These are phyloP conservation scores for Phytophthora sansomeana DNA, from an alignment of 352 stramenopile species.

Conservation along the genomic window DNA sequence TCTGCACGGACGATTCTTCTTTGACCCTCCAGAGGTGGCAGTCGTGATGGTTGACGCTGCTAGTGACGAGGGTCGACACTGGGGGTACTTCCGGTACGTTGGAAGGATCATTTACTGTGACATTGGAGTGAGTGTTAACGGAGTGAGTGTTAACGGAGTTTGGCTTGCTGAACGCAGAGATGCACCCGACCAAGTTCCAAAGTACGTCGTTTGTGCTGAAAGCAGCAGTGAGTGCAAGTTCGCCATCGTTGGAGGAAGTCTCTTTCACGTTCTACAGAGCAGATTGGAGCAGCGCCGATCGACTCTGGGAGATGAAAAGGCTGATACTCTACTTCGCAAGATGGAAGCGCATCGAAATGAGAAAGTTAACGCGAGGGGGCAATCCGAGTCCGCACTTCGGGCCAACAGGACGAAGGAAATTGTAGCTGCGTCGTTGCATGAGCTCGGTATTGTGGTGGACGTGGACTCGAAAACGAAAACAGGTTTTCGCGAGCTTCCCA, in stretches of 20 bases:
- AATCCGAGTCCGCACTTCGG: slow-evolving; percentile 26
- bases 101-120: neutral
- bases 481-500: slow-evolving; percentile 63
- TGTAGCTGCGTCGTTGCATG: slow-evolving; percentile 47
- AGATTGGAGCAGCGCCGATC: slow-evolving; percentile 21
- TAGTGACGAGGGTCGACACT: slow-evolving; percentile 41
- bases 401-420: slow-evolving; percentile 40
- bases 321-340: slow-evolving; percentile 19
- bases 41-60: slow-evolving; percentile 36
- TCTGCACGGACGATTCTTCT: slow-evolving; percentile 62
- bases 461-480: slow-evolving; percentile 57
- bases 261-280: slow-evolving; percentile 52
- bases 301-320: slow-evolving; percentile 15
- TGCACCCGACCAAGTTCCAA: slow-evolving; percentile 43
- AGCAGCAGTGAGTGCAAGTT: slow-evolving; percentile 47
- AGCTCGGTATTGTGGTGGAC: slow-evolving; percentile 62
- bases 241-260: slow-evolving; percentile 38
- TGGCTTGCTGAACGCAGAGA: slow-evolving; percentile 40
- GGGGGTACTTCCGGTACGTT: slow-evolving; percentile 60
- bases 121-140: neutral
- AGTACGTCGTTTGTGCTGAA: slow-evolving; percentile 48
- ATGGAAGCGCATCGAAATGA: slow-evolving; percentile 20
- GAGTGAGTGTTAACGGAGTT: slow-evolving; percentile 8
- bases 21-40: slow-evolving; percentile 64
- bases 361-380: slow-evolving; percentile 9